Evolutionary conservation across 441 rosid genomes (phyloP), one percentile per base, ranked within the genome.

Genomic region (Populus hybrid): DNA sequence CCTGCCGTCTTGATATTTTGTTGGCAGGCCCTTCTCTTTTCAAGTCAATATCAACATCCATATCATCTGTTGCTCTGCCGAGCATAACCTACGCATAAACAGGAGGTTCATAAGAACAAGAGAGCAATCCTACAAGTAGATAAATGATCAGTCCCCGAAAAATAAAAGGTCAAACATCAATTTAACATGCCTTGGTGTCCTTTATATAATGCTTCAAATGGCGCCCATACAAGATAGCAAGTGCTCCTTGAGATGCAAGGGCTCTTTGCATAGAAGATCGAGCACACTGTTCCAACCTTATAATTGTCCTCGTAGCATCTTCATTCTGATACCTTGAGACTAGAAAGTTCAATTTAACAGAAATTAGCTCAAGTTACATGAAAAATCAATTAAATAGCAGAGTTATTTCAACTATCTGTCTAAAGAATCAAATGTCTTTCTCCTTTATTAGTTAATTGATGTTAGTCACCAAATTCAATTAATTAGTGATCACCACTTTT

Each of bases 1-100:
- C 99, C 99, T 95, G 98, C 67, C 90, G 92, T 79, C 98, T 87
- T 69, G 99, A 94, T 82, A 95, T 89, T 87, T 91, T 95, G 86
- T 94, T 94, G 35, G 89, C 87, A 14, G 88, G 86, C 68, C 93
- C 95, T 85, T 91, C 97, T 81, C 90, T 91, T 79, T 92, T 91
- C 81, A 94, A 84, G 82, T 95, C 97, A 81, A 95, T 93, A 91
- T 95, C 98, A 59, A 94, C 97, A 42, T 81, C 63, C 45, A 87
- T 82, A 76, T 90, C 97, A 78, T 85, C 90, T n/a, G 97, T 91
- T 77, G 90, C 89, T 86, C 99, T 89, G 81, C 99, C 99, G 23
- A 95, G 94, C 81, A 95, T 75, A 59, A 94, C 94, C 99, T 95
- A 76, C 63, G 59, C 2, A 59, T 64, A 21, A 68, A 77, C 38